Conservation (phyloP, 2,329 filamentous ascomycete genomes). For the Incumbomyces delicatus region DNA sequence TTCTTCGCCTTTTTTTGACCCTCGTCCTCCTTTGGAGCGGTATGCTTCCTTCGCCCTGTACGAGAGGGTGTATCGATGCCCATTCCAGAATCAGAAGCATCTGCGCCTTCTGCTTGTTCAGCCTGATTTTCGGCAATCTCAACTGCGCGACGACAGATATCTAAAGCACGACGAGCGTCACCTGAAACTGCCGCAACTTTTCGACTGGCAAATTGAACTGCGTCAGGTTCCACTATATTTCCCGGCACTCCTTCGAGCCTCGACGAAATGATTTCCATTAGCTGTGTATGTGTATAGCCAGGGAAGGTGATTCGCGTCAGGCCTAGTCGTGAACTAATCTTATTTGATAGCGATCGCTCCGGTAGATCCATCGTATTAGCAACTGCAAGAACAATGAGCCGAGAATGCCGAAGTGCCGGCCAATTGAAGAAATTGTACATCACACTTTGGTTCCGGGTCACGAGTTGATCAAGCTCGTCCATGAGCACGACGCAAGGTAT, state of each 20-base stretch:
- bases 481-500: slow-evolving; percentile 95
- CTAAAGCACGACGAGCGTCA: slow-evolving; percentile 80
- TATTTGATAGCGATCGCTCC: slow-evolving; percentile 92
- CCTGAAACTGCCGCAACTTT: slow-evolving; percentile 96
- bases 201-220: slow-evolving; percentile 87
- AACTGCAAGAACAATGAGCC: slow-evolving; percentile 90
- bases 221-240: slow-evolving; percentile 83
- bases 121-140: slow-evolving; percentile 78
- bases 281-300: slow-evolving; percentile 91
- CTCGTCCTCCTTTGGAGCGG: slow-evolving; percentile 7
- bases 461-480: slow-evolving; percentile 96
- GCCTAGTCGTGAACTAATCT: slow-evolving; percentile 86
- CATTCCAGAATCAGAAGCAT: slow-evolving; percentile 27
- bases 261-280: slow-evolving; percentile 96
- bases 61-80: slow-evolving; percentile 32
- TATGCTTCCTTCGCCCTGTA: slow-evolving; percentile 24
- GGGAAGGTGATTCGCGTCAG: slow-evolving; percentile 93
- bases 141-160: slow-evolving; percentile 90
- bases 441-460: slow-evolving; percentile 97
- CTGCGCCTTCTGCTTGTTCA: slow-evolving; percentile 26
- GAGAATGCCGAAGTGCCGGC: slow-evolving; percentile 82
- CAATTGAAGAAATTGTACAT: slow-evolving; percentile 99
- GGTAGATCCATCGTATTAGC: slow-evolving; percentile 99
- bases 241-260: slow-evolving; percentile 79
- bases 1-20: slow-evolving; percentile 15